Conservation (phyloP, 495 filamentous ascomycete species). For the Neurospora intermedia region DNA sequence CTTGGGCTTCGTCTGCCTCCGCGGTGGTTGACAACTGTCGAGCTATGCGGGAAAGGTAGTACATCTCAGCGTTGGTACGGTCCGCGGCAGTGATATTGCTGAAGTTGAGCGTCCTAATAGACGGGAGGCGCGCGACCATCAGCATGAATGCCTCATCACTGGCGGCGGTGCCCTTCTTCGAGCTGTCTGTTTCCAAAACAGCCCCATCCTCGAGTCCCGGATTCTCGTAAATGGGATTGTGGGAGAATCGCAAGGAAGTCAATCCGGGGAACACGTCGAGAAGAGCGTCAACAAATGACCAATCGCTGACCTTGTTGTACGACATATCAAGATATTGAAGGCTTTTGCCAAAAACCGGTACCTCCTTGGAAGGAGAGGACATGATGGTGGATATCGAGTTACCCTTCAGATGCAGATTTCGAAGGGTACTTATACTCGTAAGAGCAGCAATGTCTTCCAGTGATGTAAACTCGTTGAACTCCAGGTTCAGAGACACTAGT, state of each 20-base stretch:
- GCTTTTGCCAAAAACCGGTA: slow-evolving; percentile 22
- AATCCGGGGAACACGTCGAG: slow-evolving; percentile 57
- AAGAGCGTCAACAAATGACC: slow-evolving; percentile 60
- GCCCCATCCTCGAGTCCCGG: slow-evolving; percentile 28
- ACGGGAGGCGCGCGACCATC: slow-evolving; percentile 63
- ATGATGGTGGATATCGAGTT: slow-evolving; percentile 37
- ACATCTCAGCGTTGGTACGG: slow-evolving; percentile 78
- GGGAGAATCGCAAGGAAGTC: slow-evolving; percentile 59
- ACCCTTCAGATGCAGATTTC: slow-evolving; percentile 47
- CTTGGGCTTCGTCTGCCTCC: slow-evolving; percentile 37
- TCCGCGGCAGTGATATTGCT: slow-evolving; percentile 60
- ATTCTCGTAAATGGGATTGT: slow-evolving; percentile 70
- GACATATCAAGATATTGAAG: slow-evolving; percentile 67
- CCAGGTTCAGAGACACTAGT: slow-evolving; percentile 53
- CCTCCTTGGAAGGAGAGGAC: slow-evolving; percentile 9
- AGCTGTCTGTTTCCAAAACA: slow-evolving; percentile 15
- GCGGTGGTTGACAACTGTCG: slow-evolving; percentile 56
- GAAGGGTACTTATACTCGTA: slow-evolving; percentile 45
- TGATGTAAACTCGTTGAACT: slow-evolving; percentile 60
- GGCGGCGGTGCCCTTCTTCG: slow-evolving; percentile 20
- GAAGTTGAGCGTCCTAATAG: slow-evolving; percentile 65
- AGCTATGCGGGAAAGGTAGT: slow-evolving; percentile 75
- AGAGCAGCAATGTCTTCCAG: slow-evolving; percentile 50
- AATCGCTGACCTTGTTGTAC: slow-evolving; percentile 61
- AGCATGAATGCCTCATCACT: slow-evolving; percentile 69